Evolutionary conservation across 306 rosid species (phyloP), one percentile per base, ranked within the genome.

Genomic region (Fragaria iinumae): DNA sequence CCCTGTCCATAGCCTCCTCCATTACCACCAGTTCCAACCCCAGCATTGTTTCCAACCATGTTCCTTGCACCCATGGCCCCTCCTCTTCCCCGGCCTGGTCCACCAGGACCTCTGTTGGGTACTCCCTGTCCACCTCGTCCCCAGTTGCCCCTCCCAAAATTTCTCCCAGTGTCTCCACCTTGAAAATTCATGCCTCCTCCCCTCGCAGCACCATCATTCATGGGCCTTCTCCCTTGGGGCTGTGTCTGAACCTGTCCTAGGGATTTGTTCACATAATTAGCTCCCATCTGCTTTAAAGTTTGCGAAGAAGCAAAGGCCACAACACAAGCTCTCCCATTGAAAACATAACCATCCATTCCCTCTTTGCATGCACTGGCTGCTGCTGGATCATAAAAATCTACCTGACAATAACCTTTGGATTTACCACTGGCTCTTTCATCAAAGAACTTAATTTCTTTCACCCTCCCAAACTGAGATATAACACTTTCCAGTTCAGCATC

Each of bases 341-440:
- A 80, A 53, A 73, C 49, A 72, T 78, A 72, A 32, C 87, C 89
- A 72, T 86, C 81, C 89, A 83, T 83, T 63, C 89, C 89, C 64
- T 77, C 89, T 71, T 86, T 86, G 89, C 89, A 86, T 11, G 87
- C 74, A 6, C 82, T 47, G 1, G 89, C 87, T 20, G 85, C 87
- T 43, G 75, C 74, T 4, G 78, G 49, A 48, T 86, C 89, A 71
- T 71, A 76, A 74, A 80, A 86, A 27, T 86, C 89, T 67, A 86
- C 85, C 56, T 86, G 89, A 69, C 89, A 86, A 79, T 86, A 86
- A n/a, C 89, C 89, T 73, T 86, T 86, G 53, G 89, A 86, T 70
- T 86, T 86, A 11, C 89, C 89, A 76, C 89, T 83, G 69, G 89
- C 89, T 73, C 81, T 80, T 63, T 86, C 89, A 32, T 86, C 89